These are phyloP conservation scores for Colletotrichum musicola DNA, from an alignment of 2,329 filamentous ascomycete species.

Conservation along the genomic window DNA sequence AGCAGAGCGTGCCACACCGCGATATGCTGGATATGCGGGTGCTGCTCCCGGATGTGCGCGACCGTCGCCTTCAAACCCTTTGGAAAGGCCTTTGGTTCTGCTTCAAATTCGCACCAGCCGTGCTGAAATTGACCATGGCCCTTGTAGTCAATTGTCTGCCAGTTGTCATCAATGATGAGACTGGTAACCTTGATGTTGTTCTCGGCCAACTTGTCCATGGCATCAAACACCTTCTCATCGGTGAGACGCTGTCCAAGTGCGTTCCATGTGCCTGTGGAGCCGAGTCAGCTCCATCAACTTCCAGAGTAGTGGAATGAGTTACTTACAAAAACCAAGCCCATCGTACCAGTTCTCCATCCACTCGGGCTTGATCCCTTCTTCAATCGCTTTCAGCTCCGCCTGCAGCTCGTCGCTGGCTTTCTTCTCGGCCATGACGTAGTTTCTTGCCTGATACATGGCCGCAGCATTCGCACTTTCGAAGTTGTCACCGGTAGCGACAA, in stretches of 20 bases:
- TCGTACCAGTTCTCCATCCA: conserved; percentile 95
- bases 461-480: conserved; percentile 84
- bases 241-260: conserved; percentile 86
- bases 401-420: conserved; percentile 56
- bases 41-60: conserved; percentile 73
- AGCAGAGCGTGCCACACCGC: conserved; percentile 94
- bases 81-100: conserved; percentile 83
- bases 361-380: conserved; percentile 64
- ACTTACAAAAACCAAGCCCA: conserved; percentile 86
- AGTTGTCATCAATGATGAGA: conserved; percentile 97
- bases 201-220: conserved; percentile 77
- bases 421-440: conserved; percentile 65
- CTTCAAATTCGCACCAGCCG: conserved; percentile 88
- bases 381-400: conserved; percentile 59
- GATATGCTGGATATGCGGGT: conserved; percentile 83
- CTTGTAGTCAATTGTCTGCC: conserved; percentile 79
- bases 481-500: conserved; percentile 78
- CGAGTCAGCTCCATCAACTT: conserved; percentile 19
- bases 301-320: conserved; percentile 11
- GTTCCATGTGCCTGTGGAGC: conserved; percentile 83
- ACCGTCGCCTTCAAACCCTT: conserved; percentile 81
- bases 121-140: conserved; percentile 67
- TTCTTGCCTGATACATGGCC: conserved; percentile 89
- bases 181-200: conserved; percentile 83
- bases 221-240: conserved; percentile 81